Evolutionary conservation across 1,139 yeast species (phyloP), one percentile per base, ranked within the genome.

Genomic region (Saccharomyces hybrid): DNA sequence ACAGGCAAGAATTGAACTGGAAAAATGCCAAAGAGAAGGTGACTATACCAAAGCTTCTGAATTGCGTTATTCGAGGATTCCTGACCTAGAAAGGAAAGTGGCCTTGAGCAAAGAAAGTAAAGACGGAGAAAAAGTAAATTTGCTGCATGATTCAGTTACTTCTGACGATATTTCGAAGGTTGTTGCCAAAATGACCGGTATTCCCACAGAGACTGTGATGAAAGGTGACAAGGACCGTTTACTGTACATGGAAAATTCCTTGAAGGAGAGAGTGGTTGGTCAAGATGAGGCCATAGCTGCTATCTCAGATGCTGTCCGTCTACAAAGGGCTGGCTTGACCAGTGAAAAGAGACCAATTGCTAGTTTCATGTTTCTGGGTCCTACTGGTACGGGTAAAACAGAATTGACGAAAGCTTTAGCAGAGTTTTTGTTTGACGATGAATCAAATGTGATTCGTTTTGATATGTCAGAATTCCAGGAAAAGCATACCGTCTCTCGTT

Each of bases 401-500:
- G 97, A 91, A 69, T 78, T 93, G 54, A 90, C 98, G 6, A 93
- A 93, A 70, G 83, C 95, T 0, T 78, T 93, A 57, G 97, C 98
- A 1, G 90, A 89, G 64, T 93, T 93, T 64, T 73, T 93, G 62
- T 93, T 93, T 72, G 93, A 90, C 66, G 93, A 91, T 70, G 90
- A 88, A 64, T 78, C 82, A 49, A 81, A 96, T 5, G 91, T 93
- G 29, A 82, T 90, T 34, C 78, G 98, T 62, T 91, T 93, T 69
- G 99, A 93, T 70, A 93, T 93, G 98, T 88, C 96, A 26, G 99
- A 93, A 70, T 93, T 91, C 71, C 98, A 91, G 73, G 99, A 93
- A 68, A 87, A 88, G 69, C 97, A 90, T 71, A 79, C 96, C 0
- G 83, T 91, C 11, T 86, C 96, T 46, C 80, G 97, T 61, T 78